A percentile compares a stretch with the other conserved stretches of the same genome.
Conservation (phyloP, 1,284 basidiomycete genomes). For the Heterobasidion parviporum region DNA sequence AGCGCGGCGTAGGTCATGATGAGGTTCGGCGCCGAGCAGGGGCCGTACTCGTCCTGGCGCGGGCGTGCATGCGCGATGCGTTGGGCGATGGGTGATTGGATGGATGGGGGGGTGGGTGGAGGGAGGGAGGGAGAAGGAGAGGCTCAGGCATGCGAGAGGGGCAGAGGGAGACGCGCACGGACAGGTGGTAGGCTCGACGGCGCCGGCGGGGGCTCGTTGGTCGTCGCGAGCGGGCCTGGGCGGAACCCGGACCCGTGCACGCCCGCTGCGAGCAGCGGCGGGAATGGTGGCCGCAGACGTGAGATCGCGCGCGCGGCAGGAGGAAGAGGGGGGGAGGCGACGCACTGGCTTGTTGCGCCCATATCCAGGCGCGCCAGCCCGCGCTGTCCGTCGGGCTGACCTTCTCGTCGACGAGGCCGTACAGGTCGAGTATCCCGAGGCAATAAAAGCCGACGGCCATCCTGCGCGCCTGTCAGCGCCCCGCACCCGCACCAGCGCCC, state of each 20-base stretch:
- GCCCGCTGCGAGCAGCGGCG: slow-evolving; percentile 28
- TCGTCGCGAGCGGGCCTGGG: slow-evolving; percentile 63
- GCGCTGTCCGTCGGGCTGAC: slow-evolving; percentile 43
- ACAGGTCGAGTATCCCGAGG: slow-evolving; percentile 69
- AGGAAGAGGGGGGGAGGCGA: slow-evolving; percentile 5
- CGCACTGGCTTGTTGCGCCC: slow-evolving; percentile 71
- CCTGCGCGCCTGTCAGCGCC: slow-evolving; percentile 27
- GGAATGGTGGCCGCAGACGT: not conserved
- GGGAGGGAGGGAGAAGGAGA: not conserved
- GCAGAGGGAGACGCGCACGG: slow-evolving; percentile 6
- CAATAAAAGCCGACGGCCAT: slow-evolving; percentile 83
- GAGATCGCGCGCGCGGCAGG: not conserved
- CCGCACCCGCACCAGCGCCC: not conserved
- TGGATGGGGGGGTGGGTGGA: not conserved
- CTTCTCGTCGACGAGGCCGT: slow-evolving; percentile 45
- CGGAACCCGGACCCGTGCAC: slow-evolving; percentile 65
- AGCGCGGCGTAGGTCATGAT: slow-evolving; percentile 91
- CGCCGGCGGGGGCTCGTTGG: slow-evolving; percentile 9
- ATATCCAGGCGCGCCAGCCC: slow-evolving; percentile 78
- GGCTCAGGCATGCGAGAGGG: not conserved
- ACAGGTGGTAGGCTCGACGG: slow-evolving; percentile 8
- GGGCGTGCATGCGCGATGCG: too few species aligned
- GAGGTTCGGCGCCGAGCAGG: slow-evolving; percentile 61
- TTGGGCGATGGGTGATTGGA: not conserved
- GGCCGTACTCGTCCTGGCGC: slow-evolving; percentile 5